A percentile compares a stretch with the other conserved stretches of the same genome.
Evolutionary conservation across 2,329 filamentous ascomycete species (phyloP).

Genomic region (Dothiorella sarmentorum): DNA sequence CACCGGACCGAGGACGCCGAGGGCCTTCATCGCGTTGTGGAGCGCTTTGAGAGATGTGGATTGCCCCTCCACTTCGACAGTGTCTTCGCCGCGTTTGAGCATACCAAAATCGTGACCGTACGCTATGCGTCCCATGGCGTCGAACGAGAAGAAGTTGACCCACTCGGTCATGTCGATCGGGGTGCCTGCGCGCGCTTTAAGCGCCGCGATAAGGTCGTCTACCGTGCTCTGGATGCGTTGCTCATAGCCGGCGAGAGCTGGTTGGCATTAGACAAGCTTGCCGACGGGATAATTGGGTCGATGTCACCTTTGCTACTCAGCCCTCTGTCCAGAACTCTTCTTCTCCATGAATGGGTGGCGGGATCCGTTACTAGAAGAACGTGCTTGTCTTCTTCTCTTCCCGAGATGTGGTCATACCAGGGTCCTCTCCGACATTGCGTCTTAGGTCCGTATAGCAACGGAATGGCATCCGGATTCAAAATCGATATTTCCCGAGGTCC

Average conservation of each 20-base stretch:
- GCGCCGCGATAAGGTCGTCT: conserved; percentile 25
- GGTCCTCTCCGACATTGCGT: conserved; percentile 33
- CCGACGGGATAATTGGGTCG: no score
- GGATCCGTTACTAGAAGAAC: conserved; percentile 24
- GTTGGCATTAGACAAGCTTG: not conserved
- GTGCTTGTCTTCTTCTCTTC: conserved; percentile 23
- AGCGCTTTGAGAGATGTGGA: conserved; percentile 25
- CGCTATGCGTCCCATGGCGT: conserved; percentile 49
- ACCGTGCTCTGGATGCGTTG: conserved; percentile 32
- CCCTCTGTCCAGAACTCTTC: conserved; percentile 32
- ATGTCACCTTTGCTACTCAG: conserved; percentile 26
- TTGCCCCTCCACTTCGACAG: conserved; percentile 25
- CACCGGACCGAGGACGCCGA: conserved; percentile 34
- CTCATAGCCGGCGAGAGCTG: conserved; percentile 26
- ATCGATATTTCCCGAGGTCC: conserved; percentile 28
- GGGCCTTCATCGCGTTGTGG: conserved; percentile 33
- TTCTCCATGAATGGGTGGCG: conserved; percentile 26
- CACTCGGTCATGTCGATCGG: conserved; percentile 31
- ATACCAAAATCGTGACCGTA: conserved; percentile 43
- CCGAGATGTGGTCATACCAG: conserved; percentile 26
- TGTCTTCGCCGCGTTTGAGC: conserved; percentile 26
- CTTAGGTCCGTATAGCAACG: conserved; percentile 29
- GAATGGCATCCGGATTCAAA: conserved; percentile 25
- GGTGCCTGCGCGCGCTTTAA: conserved; percentile 25
- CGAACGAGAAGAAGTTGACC: conserved; percentile 45